Conservation (phyloP, 1,284 basidiomycete species). For the Phylloporus sp. region DNA sequence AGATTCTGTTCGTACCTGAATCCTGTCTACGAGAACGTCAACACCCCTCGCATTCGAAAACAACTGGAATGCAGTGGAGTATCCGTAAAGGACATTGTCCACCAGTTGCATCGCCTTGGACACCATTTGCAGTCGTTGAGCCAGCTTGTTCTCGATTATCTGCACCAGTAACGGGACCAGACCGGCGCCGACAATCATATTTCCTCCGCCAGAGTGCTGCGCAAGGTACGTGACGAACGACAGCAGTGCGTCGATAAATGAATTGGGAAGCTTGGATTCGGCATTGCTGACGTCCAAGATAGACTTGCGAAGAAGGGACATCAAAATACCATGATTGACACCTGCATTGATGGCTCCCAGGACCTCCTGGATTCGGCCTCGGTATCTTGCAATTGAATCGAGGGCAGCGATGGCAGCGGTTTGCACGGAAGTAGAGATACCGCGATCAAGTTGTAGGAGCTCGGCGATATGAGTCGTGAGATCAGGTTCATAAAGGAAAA, state of each 20-base stretch:
- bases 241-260: constrained; percentile 86
- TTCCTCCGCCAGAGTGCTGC: constrained; percentile 82
- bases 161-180: constrained; percentile 90
- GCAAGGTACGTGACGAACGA: constrained; percentile 90
- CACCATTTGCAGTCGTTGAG: constrained; percentile 70
- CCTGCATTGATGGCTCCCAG: constrained; percentile 92
- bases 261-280: constrained; percentile 71
- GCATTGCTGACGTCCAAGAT: constrained; percentile 70
- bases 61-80: constrained; percentile 85
- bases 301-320: constrained; percentile 85
- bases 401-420: constrained; percentile 87
- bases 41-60: constrained; percentile 90
- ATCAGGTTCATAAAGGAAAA: constrained; percentile 96
- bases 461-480: constrained; percentile 89
- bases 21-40: constrained; percentile 82
- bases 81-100: constrained; percentile 92
- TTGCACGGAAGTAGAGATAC: constrained; percentile 72
- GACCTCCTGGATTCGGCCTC: constrained; percentile 84
- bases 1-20: constrained; percentile 62
- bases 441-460: constrained; percentile 79
- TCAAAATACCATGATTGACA: constrained; percentile 94
- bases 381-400: constrained; percentile 89
- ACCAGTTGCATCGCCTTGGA: constrained; percentile 92
- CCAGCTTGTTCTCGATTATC: constrained; percentile 77
- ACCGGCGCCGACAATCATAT: constrained; percentile 97